These are phyloP conservation scores for Helotiales sp. DNA, from an alignment of 2,329 filamentous ascomycete genomes.

Conservation along the genomic window DNA sequence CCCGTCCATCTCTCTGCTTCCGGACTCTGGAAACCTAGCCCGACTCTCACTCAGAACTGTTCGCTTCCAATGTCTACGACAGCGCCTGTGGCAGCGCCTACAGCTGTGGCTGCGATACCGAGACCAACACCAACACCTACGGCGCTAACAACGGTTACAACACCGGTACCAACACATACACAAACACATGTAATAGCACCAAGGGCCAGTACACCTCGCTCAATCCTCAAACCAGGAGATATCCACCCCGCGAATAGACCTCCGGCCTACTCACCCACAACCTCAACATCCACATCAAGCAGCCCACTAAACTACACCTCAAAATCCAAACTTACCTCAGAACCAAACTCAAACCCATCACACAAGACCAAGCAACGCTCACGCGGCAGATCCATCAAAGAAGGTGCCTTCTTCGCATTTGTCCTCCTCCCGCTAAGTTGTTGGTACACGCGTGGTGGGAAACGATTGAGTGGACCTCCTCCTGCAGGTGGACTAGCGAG, in stretches of 20 bases:
- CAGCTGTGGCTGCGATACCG: background rate
- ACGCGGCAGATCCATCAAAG: conserved; percentile 13
- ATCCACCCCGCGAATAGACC: background rate
- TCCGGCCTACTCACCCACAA: background rate
- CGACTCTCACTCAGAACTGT: background rate
- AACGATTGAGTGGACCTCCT: background rate
- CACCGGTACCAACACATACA: background rate
- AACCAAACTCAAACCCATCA: background rate
- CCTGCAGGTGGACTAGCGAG: background rate
- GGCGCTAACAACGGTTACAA: background rate
- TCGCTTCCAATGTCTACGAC: background rate
- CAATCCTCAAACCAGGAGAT: conserved; percentile 2
- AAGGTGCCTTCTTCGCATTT: conserved; percentile 25
- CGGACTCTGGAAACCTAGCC: background rate
- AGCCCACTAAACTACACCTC: background rate
- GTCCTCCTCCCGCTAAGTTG: conserved; percentile 24
- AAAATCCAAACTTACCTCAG: background rate
- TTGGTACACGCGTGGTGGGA: conserved; percentile 27
- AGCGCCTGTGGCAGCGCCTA: background rate
- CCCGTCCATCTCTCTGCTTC: background rate
- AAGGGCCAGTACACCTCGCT: background rate
- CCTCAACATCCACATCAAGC: background rate
- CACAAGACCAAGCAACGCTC: background rate
- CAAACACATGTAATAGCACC: too few species aligned
- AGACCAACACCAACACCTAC: background rate